Evolutionary conservation across 164 flowering plant species (phyloP).

Genomic region (Echeveria elegans): DNA sequence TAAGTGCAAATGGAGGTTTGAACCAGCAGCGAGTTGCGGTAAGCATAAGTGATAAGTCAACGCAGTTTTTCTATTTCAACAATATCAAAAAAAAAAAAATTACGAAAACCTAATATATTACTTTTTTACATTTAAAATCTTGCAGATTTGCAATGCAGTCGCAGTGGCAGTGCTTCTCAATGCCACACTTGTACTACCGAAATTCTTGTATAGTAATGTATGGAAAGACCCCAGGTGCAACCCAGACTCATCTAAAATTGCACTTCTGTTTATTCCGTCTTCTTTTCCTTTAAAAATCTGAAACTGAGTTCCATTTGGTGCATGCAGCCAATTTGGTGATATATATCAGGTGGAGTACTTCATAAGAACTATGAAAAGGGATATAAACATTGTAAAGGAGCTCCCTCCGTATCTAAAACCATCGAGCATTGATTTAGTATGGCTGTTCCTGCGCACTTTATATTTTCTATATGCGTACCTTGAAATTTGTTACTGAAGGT

Average conservation of each 20-base stretch:
- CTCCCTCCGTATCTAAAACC: constrained; percentile 57
- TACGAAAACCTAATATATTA: too few species aligned
- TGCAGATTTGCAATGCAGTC: constrained; percentile 97
- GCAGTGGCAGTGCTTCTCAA: constrained; percentile 86
- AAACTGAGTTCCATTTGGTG: constrained; percentile 7
- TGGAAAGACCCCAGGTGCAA: constrained; percentile 97
- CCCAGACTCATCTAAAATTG: background rate
- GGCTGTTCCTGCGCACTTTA: constrained; percentile 55
- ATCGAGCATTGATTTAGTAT: constrained; percentile 52
- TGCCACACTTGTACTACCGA: constrained; percentile 91
- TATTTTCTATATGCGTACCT: background rate
- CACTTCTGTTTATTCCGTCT: background rate
- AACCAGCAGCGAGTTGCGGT: constrained; percentile 99
- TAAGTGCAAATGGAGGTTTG: constrained; percentile 98
- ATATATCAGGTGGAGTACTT: constrained; percentile 84
- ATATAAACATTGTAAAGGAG: constrained; percentile 63
- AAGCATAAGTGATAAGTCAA: too few species aligned
- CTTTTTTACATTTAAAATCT: too few species aligned
- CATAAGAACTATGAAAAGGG: constrained; percentile 53
- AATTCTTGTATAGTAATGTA: constrained; percentile 89
- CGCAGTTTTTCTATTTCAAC: too few species aligned
- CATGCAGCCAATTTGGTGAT: constrained; percentile 84
- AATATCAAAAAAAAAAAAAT: too few species aligned
- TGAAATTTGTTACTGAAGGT: background rate
- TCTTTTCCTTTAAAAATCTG: too few species aligned